These are phyloP conservation scores for Salix arbutifolia DNA, from an alignment of 345 rosid species.

Conservation along the genomic window DNA sequence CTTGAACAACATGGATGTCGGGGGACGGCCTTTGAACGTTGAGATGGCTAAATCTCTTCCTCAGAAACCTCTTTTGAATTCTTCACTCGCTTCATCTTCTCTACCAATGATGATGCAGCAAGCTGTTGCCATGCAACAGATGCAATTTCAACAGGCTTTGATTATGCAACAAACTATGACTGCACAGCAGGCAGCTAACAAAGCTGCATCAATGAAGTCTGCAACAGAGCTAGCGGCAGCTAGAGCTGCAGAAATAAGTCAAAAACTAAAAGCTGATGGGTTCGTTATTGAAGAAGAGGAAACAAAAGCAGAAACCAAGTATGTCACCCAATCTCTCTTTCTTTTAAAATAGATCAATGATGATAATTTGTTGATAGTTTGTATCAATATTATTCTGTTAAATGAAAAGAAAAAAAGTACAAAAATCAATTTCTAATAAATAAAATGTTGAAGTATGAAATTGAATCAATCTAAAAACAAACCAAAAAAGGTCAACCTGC, in stretches of 20 bases:
- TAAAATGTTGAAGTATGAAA: too few species aligned
- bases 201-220: constrained; percentile 94
- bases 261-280: constrained; percentile 83
- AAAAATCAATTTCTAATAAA: too few species aligned
- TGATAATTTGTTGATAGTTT: background rate
- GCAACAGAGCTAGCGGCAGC: constrained; percentile 97
- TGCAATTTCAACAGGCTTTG: constrained; percentile 97
- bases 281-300: constrained; percentile 54
- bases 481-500: too few species aligned
- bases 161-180: constrained; percentile 92
- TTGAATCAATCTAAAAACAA: too few species aligned
- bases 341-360: background rate
- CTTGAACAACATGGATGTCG: constrained; percentile 89
- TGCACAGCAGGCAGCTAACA: constrained; percentile 96
- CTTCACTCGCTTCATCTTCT: constrained; percentile 61
- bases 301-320: constrained; percentile 62
- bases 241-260: constrained; percentile 95
- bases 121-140: constrained; percentile 97
- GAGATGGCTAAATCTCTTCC: constrained; percentile 97
- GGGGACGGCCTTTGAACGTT: constrained; percentile 85
- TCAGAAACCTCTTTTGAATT: constrained; percentile 48
- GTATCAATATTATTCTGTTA: background rate
- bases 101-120: constrained; percentile 99
- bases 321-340: background rate
- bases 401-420: too few species aligned